These are phyloP conservation scores for Lachnellula subtilissima DNA, from an alignment of 2,329 filamentous ascomycete genomes.

Conservation along the genomic window DNA sequence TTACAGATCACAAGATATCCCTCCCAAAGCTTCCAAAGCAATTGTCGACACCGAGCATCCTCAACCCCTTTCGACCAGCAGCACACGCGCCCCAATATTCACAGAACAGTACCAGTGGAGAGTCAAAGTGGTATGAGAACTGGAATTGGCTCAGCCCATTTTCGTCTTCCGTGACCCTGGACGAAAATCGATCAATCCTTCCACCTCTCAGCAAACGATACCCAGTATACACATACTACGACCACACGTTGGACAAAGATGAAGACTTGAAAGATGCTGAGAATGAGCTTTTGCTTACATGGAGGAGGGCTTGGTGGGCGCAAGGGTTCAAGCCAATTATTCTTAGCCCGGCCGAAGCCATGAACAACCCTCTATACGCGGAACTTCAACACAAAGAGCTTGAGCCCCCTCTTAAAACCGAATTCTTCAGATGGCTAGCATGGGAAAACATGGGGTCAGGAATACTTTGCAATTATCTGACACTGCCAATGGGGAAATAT, in stretches of 20 bases:
- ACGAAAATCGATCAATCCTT: constrained; percentile 77
- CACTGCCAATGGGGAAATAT: constrained; percentile 76
- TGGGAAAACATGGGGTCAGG: constrained; percentile 91
- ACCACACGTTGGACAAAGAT: constrained; percentile 59
- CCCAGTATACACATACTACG: constrained; percentile 88
- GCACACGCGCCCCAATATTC: constrained; percentile 70
- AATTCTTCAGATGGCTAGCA: constrained; percentile 81
- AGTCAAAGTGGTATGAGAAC: constrained; percentile 79
- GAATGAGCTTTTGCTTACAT: constrained; percentile 73
- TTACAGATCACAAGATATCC: constrained; percentile 46
- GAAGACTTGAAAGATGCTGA: constrained; percentile 65
- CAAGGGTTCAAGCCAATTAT: constrained; percentile 86
- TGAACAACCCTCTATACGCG: constrained; percentile 74
- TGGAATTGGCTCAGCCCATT: constrained; percentile 91
- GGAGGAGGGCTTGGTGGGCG: constrained; percentile 94
- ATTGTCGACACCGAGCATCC: constrained; percentile 35
- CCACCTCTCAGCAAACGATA: constrained; percentile 68
- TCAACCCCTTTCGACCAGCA: constrained; percentile 64
- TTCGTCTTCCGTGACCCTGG: constrained; percentile 72
- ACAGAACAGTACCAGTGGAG: constrained; percentile 72
- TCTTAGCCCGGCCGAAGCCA: constrained; percentile 72
- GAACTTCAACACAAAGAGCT: constrained; percentile 61
- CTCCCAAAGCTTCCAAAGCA: constrained; percentile 44
- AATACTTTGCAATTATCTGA: constrained; percentile 70
- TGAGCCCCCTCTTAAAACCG: constrained; percentile 56